phyloP scores from a whole-genome alignment of 495 filamentous ascomycete genomes.

The Collariella sp. region DNA sequence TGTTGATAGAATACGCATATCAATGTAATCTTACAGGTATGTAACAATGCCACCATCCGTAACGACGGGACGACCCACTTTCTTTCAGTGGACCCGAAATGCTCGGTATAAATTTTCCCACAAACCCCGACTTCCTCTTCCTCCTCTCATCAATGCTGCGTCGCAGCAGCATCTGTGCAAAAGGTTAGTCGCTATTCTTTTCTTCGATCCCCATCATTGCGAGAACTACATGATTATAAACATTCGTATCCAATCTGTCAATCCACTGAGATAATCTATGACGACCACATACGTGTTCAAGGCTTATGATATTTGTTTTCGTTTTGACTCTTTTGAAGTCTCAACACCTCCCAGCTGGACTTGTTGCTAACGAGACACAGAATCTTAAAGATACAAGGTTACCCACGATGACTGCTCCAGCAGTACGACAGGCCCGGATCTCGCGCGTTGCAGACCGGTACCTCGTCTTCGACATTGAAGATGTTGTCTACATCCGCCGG shows the following conservation, averaged over 20 bases:
- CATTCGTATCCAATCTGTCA: conserved; percentile 36
- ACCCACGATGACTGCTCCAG: conserved; percentile 14
- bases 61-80: not conserved
- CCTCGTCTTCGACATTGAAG: conserved; percentile 79
- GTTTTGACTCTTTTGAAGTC: conserved; percentile 3
- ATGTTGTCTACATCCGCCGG: conserved; percentile 70
- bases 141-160: conserved; percentile 13
- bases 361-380: conserved; percentile 17
- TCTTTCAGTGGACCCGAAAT: conserved; percentile 3
- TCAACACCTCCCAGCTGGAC: not conserved
- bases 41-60: not conserved
- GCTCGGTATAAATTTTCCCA: conserved; percentile 15
- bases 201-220: not conserved
- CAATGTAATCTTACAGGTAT: not conserved
- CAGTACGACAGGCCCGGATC: conserved; percentile 54
- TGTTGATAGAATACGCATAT: not conserved
- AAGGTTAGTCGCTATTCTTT: conserved; percentile 20
- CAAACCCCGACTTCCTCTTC: not conserved
- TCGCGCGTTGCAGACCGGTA: conserved; percentile 73
- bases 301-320: conserved; percentile 24
- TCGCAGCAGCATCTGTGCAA: conserved; percentile 16
- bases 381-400: not conserved
- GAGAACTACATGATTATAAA: conserved; percentile 30
- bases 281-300: conserved; percentile 30
- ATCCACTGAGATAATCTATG: conserved; percentile 36